Evolutionary conservation across 2,329 filamentous ascomycete species (phyloP), one percentile per base, ranked within the genome.

Genomic region (Xylariaceae sp.): DNA sequence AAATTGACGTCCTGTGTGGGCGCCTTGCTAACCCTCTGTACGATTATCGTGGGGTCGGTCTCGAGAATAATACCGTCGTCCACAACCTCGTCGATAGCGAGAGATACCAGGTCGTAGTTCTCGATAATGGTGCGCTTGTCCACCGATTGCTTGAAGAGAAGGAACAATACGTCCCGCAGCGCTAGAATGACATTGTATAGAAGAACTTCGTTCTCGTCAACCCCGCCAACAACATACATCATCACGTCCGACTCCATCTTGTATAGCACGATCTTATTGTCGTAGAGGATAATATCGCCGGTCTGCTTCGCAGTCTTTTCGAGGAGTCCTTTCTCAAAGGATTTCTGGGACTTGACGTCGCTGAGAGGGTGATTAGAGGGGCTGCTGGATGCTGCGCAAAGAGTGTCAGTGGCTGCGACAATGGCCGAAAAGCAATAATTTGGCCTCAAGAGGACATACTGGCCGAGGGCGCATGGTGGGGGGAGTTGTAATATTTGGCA

Each of bases 201-300:
- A 64, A 98, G 73, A 41, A 98, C 87, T 71, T 98, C 93, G 66
- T 97, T 98, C 77, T 98, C 93, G 39, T 96, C 89, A 39, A 87
- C 78, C 41, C 84, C 82, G 51, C 91, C 91, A 9, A 98, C 87
- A 19, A 97, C 86, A 64, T 97, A 97, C 62, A 81, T 80, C 85
- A 96, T 96, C 43, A 97, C 87, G 65, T 98, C 93, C 55, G 87
- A 89, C 73, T 98, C 93, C 72, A 86, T 86, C 81, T 98, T 98
- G 76, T 96, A 98, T 39, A 97, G 84, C 41, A 97, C 89, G 47
- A 98, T 85, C 58, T 89, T 82, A 71, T 94, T 94, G 69, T 98
- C 93, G 70, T 96, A 97, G 42, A 98, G 81, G 55, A 98, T 94
- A 57, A 98, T 93, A 70, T 97, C 93, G 56, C 86, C 89, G 12